Conservation (phyloP, 371 early-diverging fungal genomes). For the Lichtheimia ramosa region DNA sequence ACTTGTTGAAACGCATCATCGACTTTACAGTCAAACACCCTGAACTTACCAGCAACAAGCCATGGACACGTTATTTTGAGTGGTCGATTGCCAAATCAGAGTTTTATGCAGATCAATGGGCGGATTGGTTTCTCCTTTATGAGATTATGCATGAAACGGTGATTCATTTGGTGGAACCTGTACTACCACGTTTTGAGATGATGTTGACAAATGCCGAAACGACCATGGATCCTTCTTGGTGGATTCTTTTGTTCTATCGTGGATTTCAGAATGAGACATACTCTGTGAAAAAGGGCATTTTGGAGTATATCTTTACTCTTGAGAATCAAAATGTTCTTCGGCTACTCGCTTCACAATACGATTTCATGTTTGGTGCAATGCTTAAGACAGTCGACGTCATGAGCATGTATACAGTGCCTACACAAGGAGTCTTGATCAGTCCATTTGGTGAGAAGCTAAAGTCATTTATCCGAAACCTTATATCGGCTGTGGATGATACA, state of each 20-base stretch:
- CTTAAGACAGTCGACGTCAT: conserved; percentile 36
- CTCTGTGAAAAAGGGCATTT: conserved; percentile 37
- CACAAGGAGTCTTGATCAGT: conserved; percentile 43
- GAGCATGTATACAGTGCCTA: conserved; percentile 35
- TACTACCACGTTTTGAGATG: conserved; percentile 39
- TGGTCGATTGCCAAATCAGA: conserved; percentile 29
- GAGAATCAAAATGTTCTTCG: conserved; percentile 24
- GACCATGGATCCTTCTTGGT: conserved; percentile 41
- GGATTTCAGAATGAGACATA: conserved; percentile 44
- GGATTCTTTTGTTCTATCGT: conserved; percentile 41
- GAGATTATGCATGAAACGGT: conserved; percentile 59
- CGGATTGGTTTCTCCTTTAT: conserved; percentile 59
- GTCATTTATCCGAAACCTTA: conserved; percentile 22
- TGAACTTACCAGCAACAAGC: background rate
- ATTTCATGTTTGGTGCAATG: conserved; percentile 42
- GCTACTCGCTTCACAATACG: conserved; percentile 27
- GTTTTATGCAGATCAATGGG: conserved; percentile 40
- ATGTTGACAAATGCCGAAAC: conserved; percentile 21
- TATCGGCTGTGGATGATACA: conserved; percentile 17
- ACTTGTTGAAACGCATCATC: conserved; percentile 44
- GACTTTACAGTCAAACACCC: conserved; percentile 37
- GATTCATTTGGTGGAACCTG: conserved; percentile 55
- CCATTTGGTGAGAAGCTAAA: conserved; percentile 46
- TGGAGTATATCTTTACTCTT: conserved; percentile 40
- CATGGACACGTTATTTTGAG: conserved; percentile 42